Evolutionary conservation across 169 alveolate species (phyloP).

Genomic region (Eimeria acervulina): DNA sequence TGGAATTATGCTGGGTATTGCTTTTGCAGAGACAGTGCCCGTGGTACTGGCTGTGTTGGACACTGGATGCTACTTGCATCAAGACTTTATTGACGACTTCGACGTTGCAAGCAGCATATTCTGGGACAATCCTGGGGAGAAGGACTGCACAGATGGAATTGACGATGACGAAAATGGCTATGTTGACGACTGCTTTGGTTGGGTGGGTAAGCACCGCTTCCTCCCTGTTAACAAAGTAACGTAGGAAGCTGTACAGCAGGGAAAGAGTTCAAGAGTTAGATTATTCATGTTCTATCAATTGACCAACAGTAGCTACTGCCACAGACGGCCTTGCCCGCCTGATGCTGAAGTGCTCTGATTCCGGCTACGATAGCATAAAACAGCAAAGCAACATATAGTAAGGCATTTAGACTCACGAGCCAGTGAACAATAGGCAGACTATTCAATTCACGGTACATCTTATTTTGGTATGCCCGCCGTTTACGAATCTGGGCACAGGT

Average conservation of each 20-base stretch:
- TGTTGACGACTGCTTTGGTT: slow-evolving; percentile 89
- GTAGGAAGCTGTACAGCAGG: neutral
- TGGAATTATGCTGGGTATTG: neutral
- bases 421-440: neutral
- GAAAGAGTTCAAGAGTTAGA: neutral
- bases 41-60: slow-evolving; percentile 83
- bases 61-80: slow-evolving; percentile 86
- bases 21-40: slow-evolving; percentile 21
- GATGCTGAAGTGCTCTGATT: neutral
- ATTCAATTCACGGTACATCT: neutral
- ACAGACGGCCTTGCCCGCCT: neutral
- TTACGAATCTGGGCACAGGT: neutral
- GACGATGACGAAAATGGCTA: slow-evolving; percentile 89
- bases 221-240: neutral
- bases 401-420: neutral
- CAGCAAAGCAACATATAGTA: neutral
- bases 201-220: slow-evolving; percentile 84
- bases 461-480: neutral
- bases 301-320: neutral
- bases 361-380: neutral
- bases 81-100: slow-evolving; percentile 85
- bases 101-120: slow-evolving; percentile 84
- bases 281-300: neutral
- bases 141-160: slow-evolving; percentile 77
- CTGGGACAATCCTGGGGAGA: slow-evolving; percentile 88